Conservation (phyloP, 805 yeast species). For the Tetrapisispora nanseiensis region DNA sequence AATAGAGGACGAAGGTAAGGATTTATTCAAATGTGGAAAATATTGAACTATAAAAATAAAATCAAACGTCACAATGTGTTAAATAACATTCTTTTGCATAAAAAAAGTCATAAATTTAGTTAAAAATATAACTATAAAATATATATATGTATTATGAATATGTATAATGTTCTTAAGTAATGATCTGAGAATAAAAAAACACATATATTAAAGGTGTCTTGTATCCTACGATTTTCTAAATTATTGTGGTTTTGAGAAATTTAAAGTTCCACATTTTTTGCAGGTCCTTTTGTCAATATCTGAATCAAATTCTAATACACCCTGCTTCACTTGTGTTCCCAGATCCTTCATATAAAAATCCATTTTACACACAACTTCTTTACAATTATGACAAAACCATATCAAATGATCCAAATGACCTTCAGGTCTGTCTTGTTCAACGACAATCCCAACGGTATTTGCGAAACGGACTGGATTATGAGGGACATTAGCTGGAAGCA, state of each 20-base stretch:
- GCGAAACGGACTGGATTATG: slow-evolving; percentile 85
- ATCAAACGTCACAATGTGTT: too few relatives aligned
- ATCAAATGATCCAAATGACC: slow-evolving; percentile 63
- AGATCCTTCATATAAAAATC: slow-evolving; percentile 70
- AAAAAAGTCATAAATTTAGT: too few relatives aligned
- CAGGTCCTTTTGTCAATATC: slow-evolving; percentile 63
- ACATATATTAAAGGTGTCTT: too few relatives aligned
- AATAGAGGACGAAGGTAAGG: too few relatives aligned
- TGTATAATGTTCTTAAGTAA: too few relatives aligned
- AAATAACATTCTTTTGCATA: too few relatives aligned
- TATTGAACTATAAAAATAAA: too few relatives aligned
- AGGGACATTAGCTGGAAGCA: slow-evolving; percentile 76
- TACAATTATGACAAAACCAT: slow-evolving; percentile 79
- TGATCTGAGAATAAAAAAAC: too few relatives aligned
- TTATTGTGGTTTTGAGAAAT: slow-evolving; percentile 28
- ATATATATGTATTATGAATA: too few relatives aligned
- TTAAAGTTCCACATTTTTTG: slow-evolving; percentile 59
- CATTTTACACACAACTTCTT: slow-evolving; percentile 52
- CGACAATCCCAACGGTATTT: slow-evolving; percentile 79
- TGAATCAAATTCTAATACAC: slow-evolving; percentile 59
- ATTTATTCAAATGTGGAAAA: too few relatives aligned
- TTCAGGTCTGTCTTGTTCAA: slow-evolving; percentile 83
- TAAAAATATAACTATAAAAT: too few relatives aligned
- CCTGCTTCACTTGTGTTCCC: slow-evolving; percentile 84
- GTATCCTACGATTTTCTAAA: too few relatives aligned